A percentile compares a stretch with the other conserved stretches of the same genome.
phyloP scores from a whole-genome alignment of 495 filamentous ascomycete genomes.

The Glonium stellatum region DNA sequence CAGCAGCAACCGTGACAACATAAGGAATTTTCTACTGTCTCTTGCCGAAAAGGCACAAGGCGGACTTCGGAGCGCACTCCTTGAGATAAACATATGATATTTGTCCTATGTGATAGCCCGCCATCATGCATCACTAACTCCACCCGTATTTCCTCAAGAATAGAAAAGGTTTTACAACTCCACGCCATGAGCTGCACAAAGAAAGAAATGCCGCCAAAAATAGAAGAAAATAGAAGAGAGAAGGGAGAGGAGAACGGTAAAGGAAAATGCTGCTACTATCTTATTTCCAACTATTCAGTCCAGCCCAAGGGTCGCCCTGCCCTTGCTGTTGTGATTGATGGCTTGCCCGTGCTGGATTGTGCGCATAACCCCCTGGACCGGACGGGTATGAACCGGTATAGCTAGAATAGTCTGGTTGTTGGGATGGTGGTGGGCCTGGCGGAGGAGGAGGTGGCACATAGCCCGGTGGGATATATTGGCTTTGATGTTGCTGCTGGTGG shows the following conservation, averaged over 20 bases:
- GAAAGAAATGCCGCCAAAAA: not conserved
- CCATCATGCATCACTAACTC: not conserved
- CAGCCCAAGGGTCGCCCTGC: constrained; percentile 71
- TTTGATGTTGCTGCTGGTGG: constrained; percentile 11
- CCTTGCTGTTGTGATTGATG: constrained; percentile 35
- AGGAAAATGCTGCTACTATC: not conserved
- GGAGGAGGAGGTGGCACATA: constrained; percentile 91
- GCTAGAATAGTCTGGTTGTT: constrained; percentile 55
- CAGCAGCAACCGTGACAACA: too few relatives aligned
- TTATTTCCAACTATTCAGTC: constrained; percentile 80
- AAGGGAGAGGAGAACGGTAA: not conserved
- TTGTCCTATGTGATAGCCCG: not conserved
- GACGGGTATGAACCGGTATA: constrained; percentile 45
- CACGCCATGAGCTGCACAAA: not conserved
- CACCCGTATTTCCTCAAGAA: not conserved
- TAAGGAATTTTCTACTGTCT: not conserved
- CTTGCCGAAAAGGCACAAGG: not conserved
- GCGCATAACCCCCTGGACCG: constrained; percentile 54
- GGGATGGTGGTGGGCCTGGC: constrained; percentile 58
- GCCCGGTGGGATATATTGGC: constrained; percentile 56
- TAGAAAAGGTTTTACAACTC: not conserved
- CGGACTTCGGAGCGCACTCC: not conserved
- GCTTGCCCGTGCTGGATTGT: constrained; percentile 39
- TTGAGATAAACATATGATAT: not conserved
- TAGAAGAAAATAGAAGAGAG: not conserved